These are phyloP conservation scores for Talaromyces islandicus DNA, from an alignment of 2,329 filamentous ascomycete species.

Conservation along the genomic window DNA sequence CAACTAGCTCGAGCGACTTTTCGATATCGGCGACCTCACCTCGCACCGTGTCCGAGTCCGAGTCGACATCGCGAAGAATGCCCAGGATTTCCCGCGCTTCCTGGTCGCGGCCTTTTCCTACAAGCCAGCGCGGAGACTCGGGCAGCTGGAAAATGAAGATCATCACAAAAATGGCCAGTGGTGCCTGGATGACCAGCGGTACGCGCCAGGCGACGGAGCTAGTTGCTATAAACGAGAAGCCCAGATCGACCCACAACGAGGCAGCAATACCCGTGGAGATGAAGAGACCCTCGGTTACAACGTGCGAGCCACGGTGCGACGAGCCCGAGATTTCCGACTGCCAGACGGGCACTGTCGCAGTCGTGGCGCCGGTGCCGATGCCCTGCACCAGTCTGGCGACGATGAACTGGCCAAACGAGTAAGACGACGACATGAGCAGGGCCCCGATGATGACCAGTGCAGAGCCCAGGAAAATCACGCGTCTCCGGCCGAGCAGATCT, in stretches of 20 bases:
- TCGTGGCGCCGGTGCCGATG: constrained; percentile 38
- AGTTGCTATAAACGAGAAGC: constrained; percentile 31
- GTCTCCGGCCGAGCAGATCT: constrained; percentile 38
- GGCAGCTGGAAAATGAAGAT: constrained; percentile 10
- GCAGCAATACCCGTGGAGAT: constrained; percentile 41
- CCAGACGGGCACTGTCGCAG: constrained; percentile 45
- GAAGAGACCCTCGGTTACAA: constrained; percentile 47
- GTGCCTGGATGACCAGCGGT: constrained; percentile 29
- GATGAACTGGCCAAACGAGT: constrained; percentile 38
- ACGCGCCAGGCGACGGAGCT: constrained; percentile 40
- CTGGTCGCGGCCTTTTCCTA: constrained; percentile 10
- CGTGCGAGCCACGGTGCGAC: constrained; percentile 43
- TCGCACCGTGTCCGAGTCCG: constrained; percentile 31
- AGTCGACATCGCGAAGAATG: constrained; percentile 36
- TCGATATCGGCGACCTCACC: constrained; percentile 35
- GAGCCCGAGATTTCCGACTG: constrained; percentile 31
- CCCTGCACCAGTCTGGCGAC: constrained; percentile 41
- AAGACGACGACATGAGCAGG: constrained; percentile 41
- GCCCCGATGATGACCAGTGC: constrained; percentile 37
- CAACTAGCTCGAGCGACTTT: constrained; percentile 28
- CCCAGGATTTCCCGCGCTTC: constrained; percentile 10
- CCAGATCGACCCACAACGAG: constrained; percentile 46
- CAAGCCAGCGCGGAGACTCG: constrained; percentile 12
- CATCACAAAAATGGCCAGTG: constrained; percentile 27
- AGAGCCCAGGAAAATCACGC: constrained; percentile 36